Conservation (phyloP, 2,329 filamentous ascomycete species). For the Trichoderma aggressivum region DNA sequence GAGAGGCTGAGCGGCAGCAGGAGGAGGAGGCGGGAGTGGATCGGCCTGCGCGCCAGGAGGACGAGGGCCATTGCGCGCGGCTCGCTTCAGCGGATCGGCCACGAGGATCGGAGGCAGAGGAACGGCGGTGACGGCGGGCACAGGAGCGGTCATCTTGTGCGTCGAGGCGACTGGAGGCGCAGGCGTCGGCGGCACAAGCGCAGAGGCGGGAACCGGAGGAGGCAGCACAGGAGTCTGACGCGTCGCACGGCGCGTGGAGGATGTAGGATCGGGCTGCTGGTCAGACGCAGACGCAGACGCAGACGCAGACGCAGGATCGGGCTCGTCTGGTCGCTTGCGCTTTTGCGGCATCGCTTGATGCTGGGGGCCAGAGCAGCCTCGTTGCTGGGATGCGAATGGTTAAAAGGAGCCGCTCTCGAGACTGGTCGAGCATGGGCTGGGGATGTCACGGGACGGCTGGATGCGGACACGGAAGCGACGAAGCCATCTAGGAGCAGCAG, state of each 20-base stretch:
- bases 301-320: constrained; percentile 28
- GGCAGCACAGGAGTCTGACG: constrained; percentile 38
- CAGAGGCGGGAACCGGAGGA: constrained; percentile 26
- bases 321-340: constrained; percentile 35
- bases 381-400: not conserved
- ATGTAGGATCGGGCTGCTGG: constrained; percentile 19
- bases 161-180: not conserved
- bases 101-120: constrained; percentile 16
- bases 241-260: constrained; percentile 37
- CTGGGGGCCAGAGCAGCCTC: not conserved
- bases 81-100: constrained; percentile 13
- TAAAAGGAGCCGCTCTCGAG: not conserved
- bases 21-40: not conserved
- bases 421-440: not conserved
- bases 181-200: constrained; percentile 14
- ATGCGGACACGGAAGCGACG: not conserved
- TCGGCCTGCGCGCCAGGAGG: not conserved
- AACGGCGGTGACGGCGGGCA: constrained; percentile 14
- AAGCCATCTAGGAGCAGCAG: constrained; percentile 10
- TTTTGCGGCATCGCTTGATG: constrained; percentile 35
- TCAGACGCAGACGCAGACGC: constrained; percentile 28
- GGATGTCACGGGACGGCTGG: constrained; percentile 3
- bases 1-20: not conserved
- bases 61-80: constrained; percentile 3
- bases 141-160: constrained; percentile 2